Evolutionary conservation across 2,329 filamentous ascomycete species (phyloP).

Genomic region (Pseudofabraea citricarpa): DNA sequence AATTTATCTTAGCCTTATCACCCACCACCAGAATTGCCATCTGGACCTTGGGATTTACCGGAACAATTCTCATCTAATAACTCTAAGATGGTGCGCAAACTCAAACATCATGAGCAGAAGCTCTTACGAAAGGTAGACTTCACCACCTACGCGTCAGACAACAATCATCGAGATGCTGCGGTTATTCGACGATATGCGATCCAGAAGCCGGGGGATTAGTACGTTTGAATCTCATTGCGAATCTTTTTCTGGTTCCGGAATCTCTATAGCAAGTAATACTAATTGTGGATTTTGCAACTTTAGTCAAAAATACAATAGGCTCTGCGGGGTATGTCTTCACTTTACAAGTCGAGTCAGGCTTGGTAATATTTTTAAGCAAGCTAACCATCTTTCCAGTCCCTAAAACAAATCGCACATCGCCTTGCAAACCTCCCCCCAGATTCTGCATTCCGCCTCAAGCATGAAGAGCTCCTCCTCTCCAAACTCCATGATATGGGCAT

Average conservation of each 20-base stretch:
- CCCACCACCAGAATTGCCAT: too few relatives aligned
- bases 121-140: slow-evolving; percentile 91
- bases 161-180: slow-evolving; percentile 75
- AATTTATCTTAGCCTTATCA: neutral
- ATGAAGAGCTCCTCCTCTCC: slow-evolving; percentile 81
- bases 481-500: slow-evolving; percentile 94
- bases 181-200: slow-evolving; percentile 86
- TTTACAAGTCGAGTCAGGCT: too few relatives aligned
- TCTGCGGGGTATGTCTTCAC: slow-evolving; percentile 59
- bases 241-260: too few relatives aligned
- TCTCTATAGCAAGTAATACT: too few relatives aligned
- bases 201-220: slow-evolving; percentile 86
- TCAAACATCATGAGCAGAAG: slow-evolving; percentile 97
- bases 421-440: slow-evolving; percentile 78
- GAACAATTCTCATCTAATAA: too few relatives aligned
- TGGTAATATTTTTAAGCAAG: neutral
- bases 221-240: too few relatives aligned
- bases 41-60: too few relatives aligned
- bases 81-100: slow-evolving; percentile 78
- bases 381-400: slow-evolving; percentile 51
- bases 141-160: slow-evolving; percentile 86
- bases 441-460: slow-evolving; percentile 72
- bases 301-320: slow-evolving; percentile 55
- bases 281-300: too few relatives aligned
- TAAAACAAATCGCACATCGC: slow-evolving; percentile 84